phyloP scores from a whole-genome alignment of 352 stramenopile species.

The Peronospora belbahrii region DNA sequence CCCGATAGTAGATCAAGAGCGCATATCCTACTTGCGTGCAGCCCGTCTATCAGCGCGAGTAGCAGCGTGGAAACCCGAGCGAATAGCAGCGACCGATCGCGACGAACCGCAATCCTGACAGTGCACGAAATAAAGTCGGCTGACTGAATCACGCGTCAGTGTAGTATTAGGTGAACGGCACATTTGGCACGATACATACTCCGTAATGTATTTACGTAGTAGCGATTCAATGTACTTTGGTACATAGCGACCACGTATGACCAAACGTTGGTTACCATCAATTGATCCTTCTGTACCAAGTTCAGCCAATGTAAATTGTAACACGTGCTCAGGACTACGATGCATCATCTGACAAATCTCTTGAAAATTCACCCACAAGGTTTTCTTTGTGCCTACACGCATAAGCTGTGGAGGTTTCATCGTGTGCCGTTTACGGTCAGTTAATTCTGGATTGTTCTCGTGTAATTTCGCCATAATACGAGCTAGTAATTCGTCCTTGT shows the following conservation, averaged over 20 bases:
- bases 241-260: constrained; percentile 97
- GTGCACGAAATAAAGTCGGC: constrained; percentile 96
- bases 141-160: constrained; percentile 94
- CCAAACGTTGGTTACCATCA: constrained; percentile 97
- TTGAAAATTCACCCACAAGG: constrained; percentile 98
- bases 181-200: constrained; percentile 99
- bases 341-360: constrained; percentile 99
- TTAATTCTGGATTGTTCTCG: constrained; percentile 94
- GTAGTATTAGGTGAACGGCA: constrained; percentile 97
- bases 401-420: constrained; percentile 89
- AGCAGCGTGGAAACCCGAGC: constrained; percentile 96
- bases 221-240: constrained; percentile 99
- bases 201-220: constrained; percentile 98
- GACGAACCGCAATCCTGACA: constrained; percentile 96
- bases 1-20: constrained; percentile 2
- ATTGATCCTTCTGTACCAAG: constrained; percentile 98
- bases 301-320: constrained; percentile 99
- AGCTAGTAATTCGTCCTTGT: constrained; percentile 91
- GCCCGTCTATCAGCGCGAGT: constrained; percentile 80
- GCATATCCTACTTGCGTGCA: constrained; percentile 67
- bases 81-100: constrained; percentile 95
- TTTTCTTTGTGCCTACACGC: constrained; percentile 96
- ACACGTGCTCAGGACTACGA: constrained; percentile 96
- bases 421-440: constrained; percentile 91
- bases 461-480: constrained; percentile 92